Percentiles rank a stretch among this genome's conserved stretches.
These are phyloP conservation scores for Adansonia madagascariensis DNA, from an alignment of 441 rosid species.

Conservation along the genomic window DNA sequence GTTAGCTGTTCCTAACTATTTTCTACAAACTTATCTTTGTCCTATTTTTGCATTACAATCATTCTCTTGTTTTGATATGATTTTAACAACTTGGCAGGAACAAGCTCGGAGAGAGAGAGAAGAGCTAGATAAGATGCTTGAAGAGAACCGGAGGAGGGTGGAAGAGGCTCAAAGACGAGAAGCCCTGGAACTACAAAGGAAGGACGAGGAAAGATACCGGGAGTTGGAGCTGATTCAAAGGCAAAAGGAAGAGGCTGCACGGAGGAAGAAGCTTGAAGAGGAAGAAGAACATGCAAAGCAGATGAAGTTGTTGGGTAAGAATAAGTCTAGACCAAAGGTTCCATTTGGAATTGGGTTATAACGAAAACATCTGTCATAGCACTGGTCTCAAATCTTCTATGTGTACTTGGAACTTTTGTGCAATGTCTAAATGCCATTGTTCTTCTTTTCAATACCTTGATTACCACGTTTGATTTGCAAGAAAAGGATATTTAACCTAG, in stretches of 20 bases:
- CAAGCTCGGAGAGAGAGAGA: conserved; percentile 55
- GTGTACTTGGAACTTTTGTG: neutral
- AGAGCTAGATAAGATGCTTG: conserved; percentile 58
- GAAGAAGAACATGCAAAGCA: conserved; percentile 50
- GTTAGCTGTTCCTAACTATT: neutral
- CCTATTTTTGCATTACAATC: neutral
- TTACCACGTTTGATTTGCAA: neutral
- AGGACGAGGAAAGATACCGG: conserved; percentile 53
- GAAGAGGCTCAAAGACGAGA: conserved; percentile 56
- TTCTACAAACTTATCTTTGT: neutral
- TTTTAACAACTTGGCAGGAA: conserved; percentile 38
- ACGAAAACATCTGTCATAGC: neutral
- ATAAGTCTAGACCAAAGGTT: conserved; percentile 44
- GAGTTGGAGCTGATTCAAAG: conserved; percentile 56
- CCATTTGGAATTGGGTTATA: conserved; percentile 28
- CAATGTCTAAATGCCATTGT: neutral
- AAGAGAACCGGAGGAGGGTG: conserved; percentile 56
- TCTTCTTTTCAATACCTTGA: neutral
- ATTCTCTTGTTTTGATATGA: neutral
- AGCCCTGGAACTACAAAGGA: conserved; percentile 54
- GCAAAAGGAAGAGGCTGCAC: conserved; percentile 56
- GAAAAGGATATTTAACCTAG: neutral
- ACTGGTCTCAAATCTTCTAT: neutral
- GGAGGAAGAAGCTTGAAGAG: conserved; percentile 54
- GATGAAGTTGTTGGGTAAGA: conserved; percentile 45